These are phyloP conservation scores for Gossypium davidsonii DNA, from an alignment of 441 rosid genomes.

Conservation along the genomic window DNA sequence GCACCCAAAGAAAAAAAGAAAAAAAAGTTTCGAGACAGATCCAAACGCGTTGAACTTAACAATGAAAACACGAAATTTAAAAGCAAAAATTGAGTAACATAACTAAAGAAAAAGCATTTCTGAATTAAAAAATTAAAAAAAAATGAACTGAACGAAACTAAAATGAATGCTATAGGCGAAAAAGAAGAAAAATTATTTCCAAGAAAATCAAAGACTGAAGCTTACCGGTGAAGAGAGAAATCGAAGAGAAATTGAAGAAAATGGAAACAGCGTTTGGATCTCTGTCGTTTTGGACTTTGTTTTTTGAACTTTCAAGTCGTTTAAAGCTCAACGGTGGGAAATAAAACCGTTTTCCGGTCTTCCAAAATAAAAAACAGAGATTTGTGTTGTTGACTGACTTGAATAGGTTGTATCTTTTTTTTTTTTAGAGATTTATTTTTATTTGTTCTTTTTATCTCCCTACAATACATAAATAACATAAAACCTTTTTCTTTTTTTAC, in stretches of 20 bases:
- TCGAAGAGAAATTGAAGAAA: neutral
- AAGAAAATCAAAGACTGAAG: neutral
- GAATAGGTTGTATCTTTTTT: neutral
- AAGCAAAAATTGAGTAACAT: neutral
- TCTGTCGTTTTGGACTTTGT: constrained; percentile 11
- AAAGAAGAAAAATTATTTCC: neutral
- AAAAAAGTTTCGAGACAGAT: constrained; percentile 20
- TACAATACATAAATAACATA: neutral
- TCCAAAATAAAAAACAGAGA: neutral
- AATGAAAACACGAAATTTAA: neutral
- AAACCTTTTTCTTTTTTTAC: neutral
- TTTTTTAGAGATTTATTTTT: neutral
- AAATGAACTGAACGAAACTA: neutral
- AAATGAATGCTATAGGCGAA: neutral
- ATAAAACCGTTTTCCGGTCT: neutral
- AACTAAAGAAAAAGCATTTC: neutral
- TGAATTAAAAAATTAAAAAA: neutral
- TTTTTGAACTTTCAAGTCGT: neutral
- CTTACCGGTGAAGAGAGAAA: constrained; percentile 12
- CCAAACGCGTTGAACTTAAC: constrained; percentile 18
- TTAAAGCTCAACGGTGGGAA: constrained; percentile 11
- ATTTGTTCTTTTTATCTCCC: neutral
- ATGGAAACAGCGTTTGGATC: constrained; percentile 4
- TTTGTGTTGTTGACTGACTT: constrained; percentile 9
- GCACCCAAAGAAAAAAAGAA: neutral